These are phyloP conservation scores for Phlegmacium glaucopus DNA, from an alignment of 768 basidiomycete species.

Conservation along the genomic window DNA sequence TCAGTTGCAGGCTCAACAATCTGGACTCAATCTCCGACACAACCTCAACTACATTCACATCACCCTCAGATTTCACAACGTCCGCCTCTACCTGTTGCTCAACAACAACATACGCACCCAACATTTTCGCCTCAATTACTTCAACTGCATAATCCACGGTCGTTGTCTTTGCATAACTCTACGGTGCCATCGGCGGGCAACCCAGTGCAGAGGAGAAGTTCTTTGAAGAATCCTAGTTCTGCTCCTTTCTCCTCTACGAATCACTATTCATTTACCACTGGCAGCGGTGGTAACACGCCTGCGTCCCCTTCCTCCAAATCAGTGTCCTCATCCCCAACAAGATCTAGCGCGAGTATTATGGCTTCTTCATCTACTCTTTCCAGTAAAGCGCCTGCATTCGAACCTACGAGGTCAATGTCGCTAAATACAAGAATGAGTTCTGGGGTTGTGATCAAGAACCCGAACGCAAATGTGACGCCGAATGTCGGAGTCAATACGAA, in stretches of 20 bases:
- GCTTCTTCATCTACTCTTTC: conserved; percentile 39
- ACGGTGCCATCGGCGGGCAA: conserved; percentile 19
- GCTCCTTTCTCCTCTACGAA: conserved; percentile 12
- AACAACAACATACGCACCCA: not conserved
- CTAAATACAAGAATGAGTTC: too few species aligned
- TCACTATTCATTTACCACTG: conserved; percentile 6
- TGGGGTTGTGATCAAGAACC: too few species aligned
- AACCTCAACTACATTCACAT: conserved; percentile 1
- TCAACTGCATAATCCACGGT: conserved; percentile 20
- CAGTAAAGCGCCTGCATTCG: conserved; percentile 52
- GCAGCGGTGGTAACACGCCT: conserved; percentile 8
- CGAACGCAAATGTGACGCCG: too few species aligned
- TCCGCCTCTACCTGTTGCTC: not conserved
- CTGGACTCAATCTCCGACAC: not conserved
- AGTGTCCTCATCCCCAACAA: conserved; percentile 13
- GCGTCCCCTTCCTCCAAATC: conserved; percentile 4
- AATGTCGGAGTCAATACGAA: too few species aligned
- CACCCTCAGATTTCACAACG: not conserved
- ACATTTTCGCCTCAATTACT: not conserved
- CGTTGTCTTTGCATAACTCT: conserved; percentile 25
- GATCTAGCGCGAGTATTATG: conserved; percentile 9
- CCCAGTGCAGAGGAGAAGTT: conserved; percentile 19
- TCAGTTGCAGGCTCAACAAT: not conserved
- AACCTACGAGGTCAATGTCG: conserved; percentile 32
- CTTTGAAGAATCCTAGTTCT: conserved; percentile 20